Base-by-base conservation (phyloP, 345 rosid genomes). In the Moricandia arvensis region DNA sequence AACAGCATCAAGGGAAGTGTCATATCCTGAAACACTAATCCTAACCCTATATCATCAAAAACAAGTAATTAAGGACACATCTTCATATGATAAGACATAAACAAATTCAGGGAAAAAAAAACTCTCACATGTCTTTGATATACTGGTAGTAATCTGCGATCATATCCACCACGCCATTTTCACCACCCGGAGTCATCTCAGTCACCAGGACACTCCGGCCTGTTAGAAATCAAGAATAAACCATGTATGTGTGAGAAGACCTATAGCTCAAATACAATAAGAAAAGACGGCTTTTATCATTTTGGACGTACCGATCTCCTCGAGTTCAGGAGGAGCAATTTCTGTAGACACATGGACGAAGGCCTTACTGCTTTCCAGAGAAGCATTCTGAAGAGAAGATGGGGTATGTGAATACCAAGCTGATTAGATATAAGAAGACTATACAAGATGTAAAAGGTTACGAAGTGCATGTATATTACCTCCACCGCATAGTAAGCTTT, bases 401-500 rank as follows among this genome's bases (percentile, higher is more conserved):
- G n/a, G n/a, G n/a, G n/a, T n/a, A n/a, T n/a, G n/a, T n/a, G n/a
- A n/a, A n/a, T n/a, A n/a, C n/a, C n/a, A n/a, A n/a, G n/a, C n/a
- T n/a, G n/a, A n/a, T n/a, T n/a, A n/a, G n/a, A n/a, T n/a, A n/a
- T n/a, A n/a, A n/a, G n/a, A n/a, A n/a, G n/a, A n/a, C n/a, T n/a
- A n/a, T n/a, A n/a, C n/a, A n/a, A n/a, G n/a, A n/a, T n/a, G n/a
- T n/a, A n/a, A n/a, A n/a, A n/a, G n/a, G n/a, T n/a, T n/a, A n/a
- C n/a, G n/a, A n/a, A n/a, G n/a, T n/a, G n/a, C n/a, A n/a, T n/a
- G n/a, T n/a, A n/a, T n/a, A n/a, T n/a, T n/a, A n/a, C n/a, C n/a
- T n/a, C n/a, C 68, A 91, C 93, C 66, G 83, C 89, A 80, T 80
- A 94, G 83, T 94, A 89, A 12, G 96, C 96, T 71, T 94, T 91